These are phyloP conservation scores for Candida odintsovae DNA, from an alignment of 805 yeast species.

Conservation along the genomic window DNA sequence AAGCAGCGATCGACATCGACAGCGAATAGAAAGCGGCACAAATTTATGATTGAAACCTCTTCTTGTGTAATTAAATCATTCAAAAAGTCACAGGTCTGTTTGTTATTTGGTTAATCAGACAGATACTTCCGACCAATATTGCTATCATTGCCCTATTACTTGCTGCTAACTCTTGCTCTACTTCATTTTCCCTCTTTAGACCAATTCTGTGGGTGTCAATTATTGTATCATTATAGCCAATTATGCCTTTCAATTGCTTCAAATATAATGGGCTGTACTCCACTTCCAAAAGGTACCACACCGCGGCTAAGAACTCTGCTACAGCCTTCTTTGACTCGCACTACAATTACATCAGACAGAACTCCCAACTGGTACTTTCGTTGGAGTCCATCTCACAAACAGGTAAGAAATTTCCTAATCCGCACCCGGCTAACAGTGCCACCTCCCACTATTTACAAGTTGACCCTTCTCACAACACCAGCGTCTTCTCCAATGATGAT, in stretches of 20 bases:
- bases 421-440: slow-evolving; percentile 32
- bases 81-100: neutral
- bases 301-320: slow-evolving; percentile 27
- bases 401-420: slow-evolving; percentile 20
- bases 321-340: slow-evolving; percentile 33
- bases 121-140: neutral
- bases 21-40: neutral
- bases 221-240: neutral
- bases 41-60: neutral
- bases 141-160: neutral
- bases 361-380: slow-evolving; percentile 25
- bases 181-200: neutral
- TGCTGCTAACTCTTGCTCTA: neutral
- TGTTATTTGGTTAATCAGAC: neutral
- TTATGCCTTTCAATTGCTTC: slow-evolving; percentile 36
- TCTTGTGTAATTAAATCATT: too few relatives aligned
- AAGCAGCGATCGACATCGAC: neutral
- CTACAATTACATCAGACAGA: slow-evolving; percentile 33
- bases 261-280: slow-evolving; percentile 31
- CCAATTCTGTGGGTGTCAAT: neutral
- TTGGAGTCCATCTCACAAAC: slow-evolving; percentile 17
- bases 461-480: slow-evolving; percentile 18
- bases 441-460: slow-evolving; percentile 25
- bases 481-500: slow-evolving; percentile 13
- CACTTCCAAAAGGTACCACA: slow-evolving; percentile 30